These are phyloP conservation scores for Solanum peruvianum DNA, from an alignment of 257 asterid genomes.

Conservation along the genomic window DNA sequence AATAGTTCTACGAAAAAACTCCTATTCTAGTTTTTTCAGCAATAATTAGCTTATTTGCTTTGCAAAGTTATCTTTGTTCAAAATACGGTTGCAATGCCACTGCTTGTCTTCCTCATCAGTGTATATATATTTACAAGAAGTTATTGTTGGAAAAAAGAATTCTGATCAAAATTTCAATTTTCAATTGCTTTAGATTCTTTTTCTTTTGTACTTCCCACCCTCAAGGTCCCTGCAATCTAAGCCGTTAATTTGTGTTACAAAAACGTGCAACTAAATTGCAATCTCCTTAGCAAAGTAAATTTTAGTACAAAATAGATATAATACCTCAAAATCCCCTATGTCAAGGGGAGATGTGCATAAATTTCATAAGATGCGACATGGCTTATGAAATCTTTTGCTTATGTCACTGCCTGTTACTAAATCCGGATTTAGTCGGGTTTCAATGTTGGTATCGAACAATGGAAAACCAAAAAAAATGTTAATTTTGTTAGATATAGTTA, in stretches of 20 bases:
- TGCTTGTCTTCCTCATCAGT: background rate
- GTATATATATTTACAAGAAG: background rate
- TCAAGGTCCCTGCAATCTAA: background rate
- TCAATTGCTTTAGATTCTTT: background rate
- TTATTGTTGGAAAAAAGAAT: background rate
- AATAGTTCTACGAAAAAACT: background rate
- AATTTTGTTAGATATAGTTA: no score
- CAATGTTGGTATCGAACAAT: no score
- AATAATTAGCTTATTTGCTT: background rate
- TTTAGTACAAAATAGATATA: background rate
- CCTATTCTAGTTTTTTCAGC: background rate
- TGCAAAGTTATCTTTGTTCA: background rate
- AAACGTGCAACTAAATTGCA: background rate
- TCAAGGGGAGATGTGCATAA: background rate
- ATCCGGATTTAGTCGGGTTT: no score
- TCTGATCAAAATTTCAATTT: background rate
- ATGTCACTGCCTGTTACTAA: background rate
- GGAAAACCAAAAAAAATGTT: no score
- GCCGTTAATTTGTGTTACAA: background rate
- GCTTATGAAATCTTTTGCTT: background rate
- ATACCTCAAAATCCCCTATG: background rate
- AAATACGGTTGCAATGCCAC: background rate
- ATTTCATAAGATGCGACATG: background rate
- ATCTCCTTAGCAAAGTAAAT: background rate
- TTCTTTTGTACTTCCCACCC: background rate